These are phyloP conservation scores for Candolleomyces aberdarensis DNA, from an alignment of 768 basidiomycete species.

Conservation along the genomic window DNA sequence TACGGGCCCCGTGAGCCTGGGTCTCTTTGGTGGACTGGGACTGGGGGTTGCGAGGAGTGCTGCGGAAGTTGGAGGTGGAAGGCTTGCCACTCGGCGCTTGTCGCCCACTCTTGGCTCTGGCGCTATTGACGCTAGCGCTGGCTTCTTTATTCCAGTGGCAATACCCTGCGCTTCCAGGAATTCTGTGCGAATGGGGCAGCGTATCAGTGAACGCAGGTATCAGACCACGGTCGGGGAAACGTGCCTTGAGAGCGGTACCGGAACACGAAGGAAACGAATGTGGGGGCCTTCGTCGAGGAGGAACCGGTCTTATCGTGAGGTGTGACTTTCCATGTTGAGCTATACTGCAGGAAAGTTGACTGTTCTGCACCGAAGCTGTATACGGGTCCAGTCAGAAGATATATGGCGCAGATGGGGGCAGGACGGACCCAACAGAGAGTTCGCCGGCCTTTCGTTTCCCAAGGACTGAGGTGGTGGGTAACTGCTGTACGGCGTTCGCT, in stretches of 20 bases:
- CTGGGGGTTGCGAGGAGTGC: conserved; percentile 14
- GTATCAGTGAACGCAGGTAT: not conserved
- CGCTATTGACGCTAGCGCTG: not conserved
- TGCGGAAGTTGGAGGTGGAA: conserved; percentile 26
- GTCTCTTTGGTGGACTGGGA: conserved; percentile 10
- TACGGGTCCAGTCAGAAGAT: not conserved
- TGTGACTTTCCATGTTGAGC: conserved; percentile 52
- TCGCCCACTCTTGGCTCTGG: conserved; percentile 14
- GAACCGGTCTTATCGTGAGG: conserved; percentile 37
- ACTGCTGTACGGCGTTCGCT: conserved; percentile 40
- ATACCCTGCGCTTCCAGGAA: conserved; percentile 54
- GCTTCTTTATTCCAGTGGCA: conserved; percentile 27
- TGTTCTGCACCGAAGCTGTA: conserved; percentile 48
- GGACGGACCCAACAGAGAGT: conserved; percentile 44
- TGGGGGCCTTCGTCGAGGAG: conserved; percentile 32
- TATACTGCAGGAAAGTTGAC: conserved; percentile 35
- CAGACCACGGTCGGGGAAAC: conserved; percentile 2
- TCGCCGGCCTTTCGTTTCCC: conserved; percentile 41
- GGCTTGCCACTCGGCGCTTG: conserved; percentile 36
- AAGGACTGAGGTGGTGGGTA: conserved; percentile 27
- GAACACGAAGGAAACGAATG: conserved; percentile 68
- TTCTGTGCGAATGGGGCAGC: conserved; percentile 26
- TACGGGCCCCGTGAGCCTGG: conserved; percentile 1
- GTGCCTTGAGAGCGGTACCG: conserved; percentile 57
- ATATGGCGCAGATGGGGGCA: not conserved